Evolutionary conservation across 225 moss, liverwort and hornwort species (phyloP).

Genomic region (Takakia lepidozioides): DNA sequence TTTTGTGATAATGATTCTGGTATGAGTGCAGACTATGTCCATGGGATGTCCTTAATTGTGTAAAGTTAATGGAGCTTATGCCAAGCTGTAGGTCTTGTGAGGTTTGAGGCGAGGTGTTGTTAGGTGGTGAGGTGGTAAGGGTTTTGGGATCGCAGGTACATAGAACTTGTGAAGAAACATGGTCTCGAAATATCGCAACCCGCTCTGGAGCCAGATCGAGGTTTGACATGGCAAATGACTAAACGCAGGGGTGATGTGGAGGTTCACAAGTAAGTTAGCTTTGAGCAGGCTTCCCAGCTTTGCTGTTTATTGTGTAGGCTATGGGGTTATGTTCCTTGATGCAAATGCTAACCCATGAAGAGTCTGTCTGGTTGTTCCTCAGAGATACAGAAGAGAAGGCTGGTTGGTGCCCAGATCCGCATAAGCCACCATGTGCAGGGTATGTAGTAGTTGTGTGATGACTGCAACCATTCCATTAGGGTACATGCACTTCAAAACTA

Average conservation of each 20-base stretch:
- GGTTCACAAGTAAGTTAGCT: conserved; percentile 94
- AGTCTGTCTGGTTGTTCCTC: conserved; percentile 7
- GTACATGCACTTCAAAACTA: no score
- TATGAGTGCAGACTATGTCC: no score
- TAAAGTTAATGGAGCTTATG: no score
- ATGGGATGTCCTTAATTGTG: no score
- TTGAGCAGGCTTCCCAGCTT: not conserved
- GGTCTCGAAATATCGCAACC: conserved; percentile 93
- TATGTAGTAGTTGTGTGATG: no score
- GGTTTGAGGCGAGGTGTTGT: no score
- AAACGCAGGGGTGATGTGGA: conserved; percentile 84
- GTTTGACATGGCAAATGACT: conserved; percentile 98
- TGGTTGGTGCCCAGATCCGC: conserved; percentile 90
- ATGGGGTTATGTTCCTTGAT: not conserved
- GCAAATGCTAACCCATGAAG: not conserved
- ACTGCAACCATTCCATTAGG: no score
- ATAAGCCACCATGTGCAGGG: conserved; percentile 94
- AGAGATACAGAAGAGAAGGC: conserved; percentile 73
- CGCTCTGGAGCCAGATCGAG: conserved; percentile 66
- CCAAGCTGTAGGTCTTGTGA: no score
- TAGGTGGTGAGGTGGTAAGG: no score
- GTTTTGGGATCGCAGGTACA: conserved; percentile 54
- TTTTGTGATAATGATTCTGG: no score
- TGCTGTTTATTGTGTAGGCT: not conserved
- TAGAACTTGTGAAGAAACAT: conserved; percentile 81